Base-by-base conservation (phyloP, 2,329 filamentous ascomycete genomes). In the Ophiocordyceps unilateralis region DNA sequence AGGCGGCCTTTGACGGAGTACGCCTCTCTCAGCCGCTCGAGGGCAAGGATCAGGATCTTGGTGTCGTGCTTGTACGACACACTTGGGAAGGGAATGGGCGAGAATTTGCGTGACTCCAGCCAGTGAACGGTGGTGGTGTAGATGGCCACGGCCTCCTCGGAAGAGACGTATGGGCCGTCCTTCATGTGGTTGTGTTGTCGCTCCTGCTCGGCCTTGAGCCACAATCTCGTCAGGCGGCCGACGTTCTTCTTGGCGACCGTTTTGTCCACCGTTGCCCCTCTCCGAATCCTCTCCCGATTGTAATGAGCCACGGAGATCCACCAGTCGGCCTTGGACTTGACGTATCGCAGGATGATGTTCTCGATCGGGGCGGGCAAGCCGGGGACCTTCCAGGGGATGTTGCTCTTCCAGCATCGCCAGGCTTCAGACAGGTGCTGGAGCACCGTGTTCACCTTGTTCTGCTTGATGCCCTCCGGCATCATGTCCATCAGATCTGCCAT, bases 331-430 rank as follows among this genome's bases (percentile, higher is more conserved):
- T 98, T 98, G 51, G 87, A 89, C 70, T 98, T 98, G 53, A 98
- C 93, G 54, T 98, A 98, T 55, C 91, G 83, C 48, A 98, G 70
- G 55, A 98, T 98, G 53, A 98, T 94, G 57, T 96, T 98, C 64
- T 98, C 91, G 49, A 98, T 96, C 0, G 91, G 89, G 14, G 93
- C 93, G 36, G 91, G 91, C 47, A 98, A 65, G 32, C 91, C 93
- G 42, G 91, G 91, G 3, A 98, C 91, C 67, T 98, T 98, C 91
- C 91, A 98, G 0, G 91, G 91, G 51, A 98, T 98, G 57, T 98
- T 98, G 65, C 88, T 95, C 79, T 98, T 98, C 91, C 91, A 98
- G 67, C 91, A 98, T 66, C 91, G 77, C 91, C 91, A 98, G 14
- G 91, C 91, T 66, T 98, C 91, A 0, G 89, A 96, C 37, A 98